Conservation (phyloP, 768 basidiomycete species). For the Obba rivulosa region DNA sequence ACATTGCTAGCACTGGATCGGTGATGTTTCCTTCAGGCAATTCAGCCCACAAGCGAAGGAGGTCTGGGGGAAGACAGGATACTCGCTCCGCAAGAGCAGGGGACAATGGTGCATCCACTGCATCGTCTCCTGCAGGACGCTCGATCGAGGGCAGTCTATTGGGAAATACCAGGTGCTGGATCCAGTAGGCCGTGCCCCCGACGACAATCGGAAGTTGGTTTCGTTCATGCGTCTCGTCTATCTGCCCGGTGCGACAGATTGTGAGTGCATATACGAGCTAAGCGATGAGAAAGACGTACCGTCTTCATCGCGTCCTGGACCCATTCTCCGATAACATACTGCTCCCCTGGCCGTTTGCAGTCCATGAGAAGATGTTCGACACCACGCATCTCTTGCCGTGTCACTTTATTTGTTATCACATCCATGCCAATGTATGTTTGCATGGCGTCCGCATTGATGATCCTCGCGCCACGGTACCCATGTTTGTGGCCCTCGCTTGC, state of each 20-base stretch:
- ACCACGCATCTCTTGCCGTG: slow-evolving; percentile 67
- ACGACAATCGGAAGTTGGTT: slow-evolving; percentile 81
- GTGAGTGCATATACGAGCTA: background rate
- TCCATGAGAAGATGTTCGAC: slow-evolving; percentile 88
- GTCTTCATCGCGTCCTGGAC: slow-evolving; percentile 70
- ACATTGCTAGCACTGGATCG: slow-evolving; percentile 51
- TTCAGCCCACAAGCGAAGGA: slow-evolving; percentile 44
- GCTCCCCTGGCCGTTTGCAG: slow-evolving; percentile 81
- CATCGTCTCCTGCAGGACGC: background rate
- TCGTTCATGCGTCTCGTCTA: slow-evolving; percentile 62
- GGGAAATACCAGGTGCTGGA: slow-evolving; percentile 92
- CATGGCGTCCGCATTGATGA: slow-evolving; percentile 98
- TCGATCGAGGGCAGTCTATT: slow-evolving; percentile 46
- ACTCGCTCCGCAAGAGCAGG: slow-evolving; percentile 36
- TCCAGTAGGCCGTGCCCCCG: slow-evolving; percentile 96
- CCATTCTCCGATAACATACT: slow-evolving; percentile 87
- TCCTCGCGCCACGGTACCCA: slow-evolving; percentile 57
- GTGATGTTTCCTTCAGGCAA: slow-evolving; percentile 46
- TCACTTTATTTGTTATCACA: slow-evolving; percentile 91
- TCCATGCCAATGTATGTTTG: slow-evolving; percentile 92
- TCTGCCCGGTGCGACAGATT: slow-evolving; percentile 38
- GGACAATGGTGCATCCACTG: background rate
- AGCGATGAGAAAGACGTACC: slow-evolving; percentile 42
- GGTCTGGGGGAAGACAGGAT: slow-evolving; percentile 38
- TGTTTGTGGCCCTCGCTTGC: slow-evolving; percentile 11